phyloP scores from a whole-genome alignment of 139 green algal species.

The Tetraselmis chui region DNA sequence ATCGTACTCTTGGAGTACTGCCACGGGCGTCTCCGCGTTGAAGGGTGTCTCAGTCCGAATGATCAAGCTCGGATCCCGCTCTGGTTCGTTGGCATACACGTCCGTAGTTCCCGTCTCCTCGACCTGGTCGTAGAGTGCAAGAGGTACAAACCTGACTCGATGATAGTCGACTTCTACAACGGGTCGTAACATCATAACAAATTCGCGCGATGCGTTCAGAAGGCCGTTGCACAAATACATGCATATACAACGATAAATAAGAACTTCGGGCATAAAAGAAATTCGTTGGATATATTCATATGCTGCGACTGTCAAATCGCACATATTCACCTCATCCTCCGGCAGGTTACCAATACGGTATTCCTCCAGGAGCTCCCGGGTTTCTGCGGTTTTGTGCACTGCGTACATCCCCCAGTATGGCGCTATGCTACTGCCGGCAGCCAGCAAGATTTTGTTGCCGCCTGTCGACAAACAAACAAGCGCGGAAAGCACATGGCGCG shows the following conservation, averaged over 20 bases:
- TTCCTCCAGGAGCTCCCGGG: conserved; percentile 51
- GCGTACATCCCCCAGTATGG: conserved; percentile 71
- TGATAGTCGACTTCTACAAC: too few species aligned
- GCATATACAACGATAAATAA: too few species aligned
- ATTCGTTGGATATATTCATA: too few species aligned
- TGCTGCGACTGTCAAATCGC: too few species aligned
- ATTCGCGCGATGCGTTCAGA: too few species aligned
- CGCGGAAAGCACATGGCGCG: too few species aligned
- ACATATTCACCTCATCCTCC: conserved; percentile 8
- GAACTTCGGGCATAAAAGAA: too few species aligned
- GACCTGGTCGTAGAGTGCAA: background rate
- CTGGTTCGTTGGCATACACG: conserved; percentile 69
- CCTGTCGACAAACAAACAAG: background rate
- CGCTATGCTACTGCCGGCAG: conserved; percentile 73
- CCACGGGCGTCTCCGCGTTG: conserved; percentile 72
- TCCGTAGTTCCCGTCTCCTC: conserved; percentile 20
- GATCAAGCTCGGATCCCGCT: conserved; percentile 52
- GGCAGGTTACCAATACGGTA: conserved; percentile 74
- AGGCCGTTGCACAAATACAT: too few species aligned
- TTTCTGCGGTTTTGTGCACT: conserved; percentile 59
- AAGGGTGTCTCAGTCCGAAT: conserved; percentile 59
- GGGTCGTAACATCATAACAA: too few species aligned
- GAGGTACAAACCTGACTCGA: too few species aligned
- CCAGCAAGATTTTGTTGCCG: conserved; percentile 65
- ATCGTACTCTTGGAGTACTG: conserved; percentile 44